Base-by-base conservation (phyloP, 495 filamentous ascomycete species). In the Staphylotrichum longicolle region DNA sequence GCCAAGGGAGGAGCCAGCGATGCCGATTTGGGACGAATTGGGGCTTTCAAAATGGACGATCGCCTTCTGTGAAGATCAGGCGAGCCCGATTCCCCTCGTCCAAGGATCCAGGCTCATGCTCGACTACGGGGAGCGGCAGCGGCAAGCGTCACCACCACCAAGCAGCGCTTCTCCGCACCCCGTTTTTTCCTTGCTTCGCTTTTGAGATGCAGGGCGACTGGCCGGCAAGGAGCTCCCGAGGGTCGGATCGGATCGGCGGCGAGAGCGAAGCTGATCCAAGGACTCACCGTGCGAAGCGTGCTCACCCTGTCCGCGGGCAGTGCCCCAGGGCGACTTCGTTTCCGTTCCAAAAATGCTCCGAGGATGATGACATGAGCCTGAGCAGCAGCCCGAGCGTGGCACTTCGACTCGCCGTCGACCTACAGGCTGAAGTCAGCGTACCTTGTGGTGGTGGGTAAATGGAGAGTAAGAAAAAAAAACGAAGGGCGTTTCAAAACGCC, bases 281-380 rank as follows among this genome's bases (percentile, higher is more conserved):
- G 20, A 27, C 20, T 27, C 20, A 27, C 20, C 20, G 20, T 27
- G 20, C 20, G 20, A 27, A 27, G 20, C 20, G 20, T 27, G 20
- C 20, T 27, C 20, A 42, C 5, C 14, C 10, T 40, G 39, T 40
- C 7, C 47, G 32, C 32, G 10, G 45, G 30, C 56, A 32, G 45
- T 47, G 46, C 46, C 57, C 27, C 35, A 58, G 37, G 48, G 54
- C 53, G 35, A 20, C 40, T 33, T n/a, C 33, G n/a, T 45, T 47
- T 49, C 54, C 30, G 60, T 62, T 62, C 60, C 60, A 56, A 62
- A 56, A 62, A 48, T 41, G 51, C 37, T 15, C 39, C 37, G 35
- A 50, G 48, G 48, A 37, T 46, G 46, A 58, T 52, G 32, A 46
- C 45, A 49, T 58, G 45, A 41, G 35, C 20, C 45, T 34, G 47